Evolutionary conservation across 306 rosid genomes (phyloP), one percentile per base, ranked within the genome.

Genomic region (Geum urbanum): DNA sequence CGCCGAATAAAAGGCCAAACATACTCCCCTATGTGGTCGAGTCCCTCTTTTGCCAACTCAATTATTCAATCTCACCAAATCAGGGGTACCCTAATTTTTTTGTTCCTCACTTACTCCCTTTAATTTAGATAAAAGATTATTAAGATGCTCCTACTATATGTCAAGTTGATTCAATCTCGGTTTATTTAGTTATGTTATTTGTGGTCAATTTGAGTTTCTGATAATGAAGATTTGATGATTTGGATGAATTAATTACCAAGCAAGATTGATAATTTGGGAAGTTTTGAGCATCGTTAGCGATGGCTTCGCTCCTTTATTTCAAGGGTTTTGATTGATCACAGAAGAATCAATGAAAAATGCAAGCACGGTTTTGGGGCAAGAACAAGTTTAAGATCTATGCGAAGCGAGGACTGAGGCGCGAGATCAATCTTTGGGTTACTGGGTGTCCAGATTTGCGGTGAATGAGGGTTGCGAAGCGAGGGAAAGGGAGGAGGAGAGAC

Each of bases 41-140:
- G 73, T 89, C 68, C 65, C 89, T 72, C 91, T 79, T 73, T 84
- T 91, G 14, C 89, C 96, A 11, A 79, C 80, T 74, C 90, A 82
- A 55, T 62, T 84, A 51, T 79, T 89, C 83, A 85, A 56, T 73
- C 62, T 83, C 54, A 14, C 72, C 5, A 84, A 66, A 73, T 75
- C 75, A 39, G 88, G 96, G 87, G n/a, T 75, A 55, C 2, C 32
- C n/a, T 27, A 27, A n/a, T n/a, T 27, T 47, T 77, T 13, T 5
- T 56, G 12, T 56, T 10, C 9, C 39, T 9, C 0, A n/a, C 6
- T 20, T 62, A n/a, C n/a, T n/a, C n/a, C 55, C 55, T 67, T 18
- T 9, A 70, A 32, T 45, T 47, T 52, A 3, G 19, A 18, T 24
- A 8, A 53, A n/a, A 53, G 20, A 0, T 41, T 40, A 27, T 27